Base-by-base conservation (phyloP, 2,329 filamentous ascomycete genomes). In the Epichloe aotearoae region DNA sequence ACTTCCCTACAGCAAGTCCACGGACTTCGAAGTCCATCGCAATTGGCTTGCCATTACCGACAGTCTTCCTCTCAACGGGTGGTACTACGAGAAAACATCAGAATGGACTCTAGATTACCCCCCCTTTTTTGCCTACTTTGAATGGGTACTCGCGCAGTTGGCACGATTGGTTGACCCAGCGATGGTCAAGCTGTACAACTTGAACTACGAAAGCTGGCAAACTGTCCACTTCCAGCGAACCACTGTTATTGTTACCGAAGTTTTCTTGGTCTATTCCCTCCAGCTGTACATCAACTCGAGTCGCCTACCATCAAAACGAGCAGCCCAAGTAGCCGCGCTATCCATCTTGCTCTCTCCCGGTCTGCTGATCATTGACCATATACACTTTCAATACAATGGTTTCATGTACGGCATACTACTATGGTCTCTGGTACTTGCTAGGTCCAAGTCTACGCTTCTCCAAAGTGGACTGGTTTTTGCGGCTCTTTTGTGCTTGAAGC, bases 21-120 rank as follows among this genome's bases (percentile, higher is more conserved):
- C 93, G 59, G 93, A 98, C 68, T 98, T 98, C 62, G 93, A 98
- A 69, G 93, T 98, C 50, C 93, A 98, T 70, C 84, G 93, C 57
- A 98, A 98, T 73, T 98, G 93, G 93, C 82, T 98, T 40, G 93
- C 93, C 56, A 88, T 97, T 59, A 97, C 93, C 4, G 77, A 95
- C 69, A 95, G 86, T 54, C 76, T 97, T 19, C 87, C 91, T 3
- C 70, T 90, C 47, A 82, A 86, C 66, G 76, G 94, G 58, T 98
- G 93, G 93, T 98, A 98, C 70, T 90, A 84, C 64, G 93, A 98
- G 75, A 85, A 90, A 71, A 95, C 90, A 2, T 98, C 93, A 53
- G 88, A 97, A 88, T 98, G 93, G 93, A 98, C 93, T 0, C 83
- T 98, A 62, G 93, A 98, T 71, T 98, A 98, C 65, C 93, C 93